Evolutionary conservation across 2,329 filamentous ascomycete genomes (phyloP), one percentile per base, ranked within the genome.

Genomic region (Penicillium vulpinum): DNA sequence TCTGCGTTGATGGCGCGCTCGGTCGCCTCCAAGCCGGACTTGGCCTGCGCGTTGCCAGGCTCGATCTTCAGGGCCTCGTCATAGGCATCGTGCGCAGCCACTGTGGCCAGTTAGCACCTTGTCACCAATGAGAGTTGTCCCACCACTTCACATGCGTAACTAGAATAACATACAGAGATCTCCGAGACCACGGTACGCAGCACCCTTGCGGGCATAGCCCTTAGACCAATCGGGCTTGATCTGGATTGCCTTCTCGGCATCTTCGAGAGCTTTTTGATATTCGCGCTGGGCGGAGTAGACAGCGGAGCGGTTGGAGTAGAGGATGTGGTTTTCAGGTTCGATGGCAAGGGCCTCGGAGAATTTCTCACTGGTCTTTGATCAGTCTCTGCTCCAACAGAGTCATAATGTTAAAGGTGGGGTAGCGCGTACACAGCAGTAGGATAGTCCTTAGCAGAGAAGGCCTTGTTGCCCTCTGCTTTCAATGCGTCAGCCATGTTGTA

Each of bases 161-260:
- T 24, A 16, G 21, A 18, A 36, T 33, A n/a, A 73, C 80, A 61
- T 80, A 85, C 83, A 68, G 22, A 97, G 83, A 73, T 99, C 91
- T 50, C 92, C 91, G 58, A 88, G 81, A 44, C 94, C 94, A 75
- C 96, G 94, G 33, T 92, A 83, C 54, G 94, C 94, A 62, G 92
- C 88, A 64, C 93, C 94, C 76, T 97, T 97, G 59, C 94, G 88
- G 57, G 90, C 88, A 89, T 91, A 97, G 64, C 94, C 94, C 80
- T 97, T 97, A 58, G 91, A 87, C 94, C 94, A 99, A 81, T 97
- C 94, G 13, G 93, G 89, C 83, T 99, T 97, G 75, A 99, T 81
- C 77, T 96, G 86, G 54, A 89, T 95, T 3, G 91, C 94, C 83
- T 97, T 97, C 72, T 88, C 88, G 56, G 94, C 94, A 82, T 99